Percentiles rank a stretch among this genome's conserved stretches.
Evolutionary conservation across 2,329 filamentous ascomycete species (phyloP).

Genomic region (Apiospora pterosperma): DNA sequence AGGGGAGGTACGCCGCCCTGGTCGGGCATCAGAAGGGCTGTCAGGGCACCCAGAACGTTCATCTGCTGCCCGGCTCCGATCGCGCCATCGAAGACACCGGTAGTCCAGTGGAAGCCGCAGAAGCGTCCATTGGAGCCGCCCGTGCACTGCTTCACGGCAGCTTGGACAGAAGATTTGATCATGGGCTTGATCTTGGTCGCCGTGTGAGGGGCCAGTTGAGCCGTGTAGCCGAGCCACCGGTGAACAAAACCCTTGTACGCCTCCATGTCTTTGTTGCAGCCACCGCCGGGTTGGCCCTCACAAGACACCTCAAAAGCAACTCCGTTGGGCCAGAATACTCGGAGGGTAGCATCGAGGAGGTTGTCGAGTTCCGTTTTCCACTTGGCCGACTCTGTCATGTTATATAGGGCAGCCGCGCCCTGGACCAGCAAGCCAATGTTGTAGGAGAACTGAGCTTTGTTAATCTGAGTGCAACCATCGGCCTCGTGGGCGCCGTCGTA

Average conservation of each 20-base stretch:
- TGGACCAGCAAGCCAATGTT: constrained; percentile 60
- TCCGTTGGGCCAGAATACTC: constrained; percentile 53
- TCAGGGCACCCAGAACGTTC: constrained; percentile 51
- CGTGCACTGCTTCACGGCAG: constrained; percentile 60
- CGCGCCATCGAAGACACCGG: constrained; percentile 35
- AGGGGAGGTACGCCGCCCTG: constrained; percentile 37
- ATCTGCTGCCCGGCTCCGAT: constrained; percentile 55
- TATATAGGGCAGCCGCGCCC: constrained; percentile 67
- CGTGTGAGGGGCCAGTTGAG: constrained; percentile 61
- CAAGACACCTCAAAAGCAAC: constrained; percentile 67
- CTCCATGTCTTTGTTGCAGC: constrained; percentile 68
- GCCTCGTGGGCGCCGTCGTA: constrained; percentile 61
- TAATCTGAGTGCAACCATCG: constrained; percentile 60
- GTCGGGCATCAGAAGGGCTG: constrained; percentile 29
- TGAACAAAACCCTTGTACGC: constrained; percentile 70
- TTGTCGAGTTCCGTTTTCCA: constrained; percentile 57
- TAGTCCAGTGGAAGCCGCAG: constrained; percentile 63
- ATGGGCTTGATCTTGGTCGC: constrained; percentile 52
- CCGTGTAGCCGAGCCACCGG: constrained; percentile 60
- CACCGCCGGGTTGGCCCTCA: constrained; percentile 44
- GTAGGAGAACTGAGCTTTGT: constrained; percentile 64
- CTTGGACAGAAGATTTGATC: constrained; percentile 54
- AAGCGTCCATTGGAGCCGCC: constrained; percentile 54
- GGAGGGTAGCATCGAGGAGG: constrained; percentile 47
- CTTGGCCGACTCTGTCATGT: constrained; percentile 49